Base-by-base conservation (phyloP, 2,329 filamentous ascomycete genomes). In the Fusarium abutilonis region DNA sequence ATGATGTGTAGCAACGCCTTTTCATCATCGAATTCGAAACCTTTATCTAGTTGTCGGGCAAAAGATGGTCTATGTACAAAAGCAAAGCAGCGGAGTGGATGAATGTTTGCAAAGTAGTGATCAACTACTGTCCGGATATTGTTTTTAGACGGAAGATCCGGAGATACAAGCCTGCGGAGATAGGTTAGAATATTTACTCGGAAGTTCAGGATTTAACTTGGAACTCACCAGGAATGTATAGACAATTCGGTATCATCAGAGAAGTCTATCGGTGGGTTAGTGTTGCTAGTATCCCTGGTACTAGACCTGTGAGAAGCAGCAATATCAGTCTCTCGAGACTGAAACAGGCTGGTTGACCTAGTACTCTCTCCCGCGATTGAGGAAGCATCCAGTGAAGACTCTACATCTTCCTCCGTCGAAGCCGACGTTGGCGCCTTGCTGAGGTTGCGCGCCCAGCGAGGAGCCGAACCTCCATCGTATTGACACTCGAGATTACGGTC, bases 11-110 rank as follows among this genome's bases (percentile, higher is more conserved):
- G 55, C 19, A 77, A 65, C 14, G 75, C 74, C 38, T 70, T 73
- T 52, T 77, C 75, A 32, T 77, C 75, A 10, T 77, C 75, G 4
- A 66, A 71, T 8, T 70, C 68, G 41, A 76, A 70, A 0, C 75
- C 75, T 21, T 74, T 76, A 52, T 77, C 75, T 6, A 77, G 66
- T 41, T 76, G 75, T 6, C 75, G 67, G 61, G 76, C 75, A 45
- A 77, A 77, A 1, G 75, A 76, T 4, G 75, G 75, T 45, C 77
- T 76, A 47, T 77, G 75, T 15, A 77, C 74, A 70, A 77, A 77
- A 14, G 76, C 75, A 49, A 77, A 77, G 57, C 76, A 77, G 17
- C 76, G 72, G 5, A 77, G 70, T n/a, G 75, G 75, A 46, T 77
- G 81, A 5, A 77, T 66, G 28, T 77, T 77, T 55, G 74, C 66